These are phyloP conservation scores for Tritrichomonas foetus DNA, from an alignment of 208 protist genomes.

Conservation along the genomic window DNA sequence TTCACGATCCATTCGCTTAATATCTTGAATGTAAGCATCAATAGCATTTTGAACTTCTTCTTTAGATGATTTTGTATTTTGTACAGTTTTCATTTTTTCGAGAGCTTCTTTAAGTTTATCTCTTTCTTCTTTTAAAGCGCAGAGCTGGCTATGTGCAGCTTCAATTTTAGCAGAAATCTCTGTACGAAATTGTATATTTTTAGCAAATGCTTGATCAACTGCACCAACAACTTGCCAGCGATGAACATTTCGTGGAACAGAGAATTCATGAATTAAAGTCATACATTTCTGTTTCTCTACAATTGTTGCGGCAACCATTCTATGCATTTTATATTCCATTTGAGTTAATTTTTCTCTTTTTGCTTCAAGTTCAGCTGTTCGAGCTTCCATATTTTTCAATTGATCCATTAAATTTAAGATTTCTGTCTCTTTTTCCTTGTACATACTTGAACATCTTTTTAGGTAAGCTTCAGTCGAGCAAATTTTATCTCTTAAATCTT, in stretches of 20 bases:
- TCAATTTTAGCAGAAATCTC: not conserved
- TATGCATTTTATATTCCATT: not conserved
- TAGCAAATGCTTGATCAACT: not conserved
- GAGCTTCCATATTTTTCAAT: not conserved
- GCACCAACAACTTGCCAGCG: not conserved
- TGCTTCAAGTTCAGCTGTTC: not conserved
- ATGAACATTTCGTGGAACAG: conserved; percentile 29
- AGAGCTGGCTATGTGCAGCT: not conserved
- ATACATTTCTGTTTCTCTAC: not conserved
- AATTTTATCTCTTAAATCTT: not conserved
- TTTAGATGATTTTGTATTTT: not conserved
- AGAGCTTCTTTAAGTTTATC: conserved; percentile 5
- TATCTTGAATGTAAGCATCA: not conserved
- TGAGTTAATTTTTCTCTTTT: not conserved
- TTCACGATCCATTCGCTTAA: not conserved
- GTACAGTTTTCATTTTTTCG: not conserved
- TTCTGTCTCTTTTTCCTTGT: not conserved
- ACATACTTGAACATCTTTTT: not conserved
- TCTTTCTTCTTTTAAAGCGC: not conserved
- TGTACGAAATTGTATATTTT: not conserved
- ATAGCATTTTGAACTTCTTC: not conserved
- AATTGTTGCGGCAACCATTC: not conserved
- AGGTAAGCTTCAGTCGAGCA: not conserved
- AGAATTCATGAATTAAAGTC: conserved; percentile 3
- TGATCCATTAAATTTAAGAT: not conserved